Conservation (phyloP, 352 stramenopile genomes). For the Peronosclerospora sorghi region DNA sequence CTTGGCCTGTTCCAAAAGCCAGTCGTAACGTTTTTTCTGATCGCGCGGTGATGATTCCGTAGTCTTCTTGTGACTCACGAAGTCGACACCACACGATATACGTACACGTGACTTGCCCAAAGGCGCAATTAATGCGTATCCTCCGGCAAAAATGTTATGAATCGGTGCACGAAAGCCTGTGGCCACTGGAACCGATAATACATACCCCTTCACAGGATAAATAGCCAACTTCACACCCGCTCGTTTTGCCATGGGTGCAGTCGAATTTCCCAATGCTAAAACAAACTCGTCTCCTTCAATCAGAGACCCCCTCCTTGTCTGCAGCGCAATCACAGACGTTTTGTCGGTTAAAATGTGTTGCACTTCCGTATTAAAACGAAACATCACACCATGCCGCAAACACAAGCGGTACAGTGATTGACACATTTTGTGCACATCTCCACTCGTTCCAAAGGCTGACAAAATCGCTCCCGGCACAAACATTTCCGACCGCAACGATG, state of each 20-base stretch:
- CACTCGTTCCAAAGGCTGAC: constrained; percentile 74
- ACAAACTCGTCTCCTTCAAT: constrained; percentile 85
- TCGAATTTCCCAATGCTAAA: constrained; percentile 71
- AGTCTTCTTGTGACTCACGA: constrained; percentile 39
- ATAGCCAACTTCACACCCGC: constrained; percentile 70
- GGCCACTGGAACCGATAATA: constrained; percentile 72
- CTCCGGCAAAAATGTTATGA: constrained; percentile 79
- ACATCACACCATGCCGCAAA: constrained; percentile 79
- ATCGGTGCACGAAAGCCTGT: constrained; percentile 46
- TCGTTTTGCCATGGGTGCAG: constrained; percentile 45
- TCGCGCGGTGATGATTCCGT: constrained; percentile 54
- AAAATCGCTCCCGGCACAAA: constrained; percentile 59
- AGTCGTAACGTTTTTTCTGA: constrained; percentile 70
- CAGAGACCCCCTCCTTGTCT: constrained; percentile 65
- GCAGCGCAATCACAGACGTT: constrained; percentile 64
- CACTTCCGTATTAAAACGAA: constrained; percentile 80
- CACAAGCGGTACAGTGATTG: constrained; percentile 69
- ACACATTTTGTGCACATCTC: constrained; percentile 85
- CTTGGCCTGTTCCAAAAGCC: constrained; percentile 64
- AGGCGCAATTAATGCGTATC: constrained; percentile 63
- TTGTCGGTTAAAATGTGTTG: constrained; percentile 69
- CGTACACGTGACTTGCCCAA: constrained; percentile 51
- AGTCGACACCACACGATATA: constrained; percentile 75
- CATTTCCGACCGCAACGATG: constrained; percentile 42
- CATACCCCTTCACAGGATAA: constrained; percentile 79